Evolutionary conservation across 257 asterid genomes (phyloP), one percentile per base, ranked within the genome.

Genomic region (Striga asiatica): DNA sequence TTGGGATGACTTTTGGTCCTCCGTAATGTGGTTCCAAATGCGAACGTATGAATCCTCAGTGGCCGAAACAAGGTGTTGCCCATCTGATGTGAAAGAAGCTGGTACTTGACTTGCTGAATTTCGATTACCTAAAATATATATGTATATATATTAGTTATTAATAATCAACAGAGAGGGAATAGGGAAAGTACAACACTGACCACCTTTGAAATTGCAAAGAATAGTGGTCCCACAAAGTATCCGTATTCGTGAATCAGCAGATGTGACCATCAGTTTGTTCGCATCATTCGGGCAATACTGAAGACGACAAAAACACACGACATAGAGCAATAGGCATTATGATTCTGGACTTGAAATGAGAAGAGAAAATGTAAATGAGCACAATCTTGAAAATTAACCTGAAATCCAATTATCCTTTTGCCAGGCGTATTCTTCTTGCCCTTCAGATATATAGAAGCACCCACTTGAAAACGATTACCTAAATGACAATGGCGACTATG

Each of bases 261-360:
- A 81, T 45, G 94, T 83, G 48, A 86, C 95, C 94, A 89, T 75
- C 20, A 89, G 77, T 75, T 87, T 89, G 71, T 76, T 83, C n/a
- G 50, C 46, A 47, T 87, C 96, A 12, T 66, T 74, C 4, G 95
- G 96, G 54, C 86, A 89, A 63, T 79, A 89, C 98, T 86, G 83
- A 60, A 0, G 17, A 53, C 2, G 37, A 65, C n/a, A 12, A 51
- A 41, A 16, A 13, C 48, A 39, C 47, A 37, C 3, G 8, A 5
- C 5, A 35, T 35, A 35, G 13, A 39, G 8, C 21, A 9, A 37
- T 41, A 54, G 20, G 8, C 37, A 50, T 38, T 21, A 46, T 32
- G 3, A 29, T 29, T 13, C 32, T 18, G 28, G 17, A 41, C 6
- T 5, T 39, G 22, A 55, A 55, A 23, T n/a, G n/a, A 25, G 31